Evolutionary conservation across 768 basidiomycete genomes (phyloP).

Genomic region (Infundibulicybe gibba): DNA sequence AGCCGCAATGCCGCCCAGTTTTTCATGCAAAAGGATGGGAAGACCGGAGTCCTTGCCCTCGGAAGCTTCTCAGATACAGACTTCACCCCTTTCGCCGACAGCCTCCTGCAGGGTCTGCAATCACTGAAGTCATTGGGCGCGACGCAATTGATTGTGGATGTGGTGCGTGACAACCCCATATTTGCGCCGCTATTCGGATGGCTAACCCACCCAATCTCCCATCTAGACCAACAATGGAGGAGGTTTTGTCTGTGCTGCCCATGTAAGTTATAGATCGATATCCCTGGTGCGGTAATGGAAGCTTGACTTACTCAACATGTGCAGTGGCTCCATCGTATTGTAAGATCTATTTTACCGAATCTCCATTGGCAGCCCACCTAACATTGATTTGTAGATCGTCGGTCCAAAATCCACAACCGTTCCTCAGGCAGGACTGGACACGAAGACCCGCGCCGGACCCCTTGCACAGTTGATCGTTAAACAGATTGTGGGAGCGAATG

Average conservation of each 20-base stretch:
- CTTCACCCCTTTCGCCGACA: constrained; percentile 35
- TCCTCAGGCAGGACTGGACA: constrained; percentile 54
- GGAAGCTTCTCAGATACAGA: constrained; percentile 51
- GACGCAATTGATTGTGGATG: constrained; percentile 53
- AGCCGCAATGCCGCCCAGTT: constrained; percentile 53
- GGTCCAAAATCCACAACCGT: constrained; percentile 48
- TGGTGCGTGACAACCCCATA: constrained; percentile 31
- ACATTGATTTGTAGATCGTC: constrained; percentile 30
- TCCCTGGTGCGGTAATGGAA: no score
- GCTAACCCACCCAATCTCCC: not conserved
- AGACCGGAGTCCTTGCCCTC: constrained; percentile 53
- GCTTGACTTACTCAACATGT: constrained; percentile 1
- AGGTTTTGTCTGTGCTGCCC: constrained; percentile 56
- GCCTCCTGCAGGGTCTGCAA: constrained; percentile 42
- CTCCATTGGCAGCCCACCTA: no score
- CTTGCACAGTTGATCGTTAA: constrained; percentile 49
- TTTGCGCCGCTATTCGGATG: not conserved
- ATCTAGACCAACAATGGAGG: constrained; percentile 46
- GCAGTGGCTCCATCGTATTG: constrained; percentile 45
- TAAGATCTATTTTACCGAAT: constrained; percentile 12
- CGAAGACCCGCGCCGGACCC: constrained; percentile 41
- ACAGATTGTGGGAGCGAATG: constrained; percentile 32
- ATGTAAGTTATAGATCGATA: constrained; percentile 37
- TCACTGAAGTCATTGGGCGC: constrained; percentile 45
- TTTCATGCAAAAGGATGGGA: constrained; percentile 46